Evolutionary conservation across 73 alveolate species (phyloP).

Genomic region (Tetrahymena malaccensis): DNA sequence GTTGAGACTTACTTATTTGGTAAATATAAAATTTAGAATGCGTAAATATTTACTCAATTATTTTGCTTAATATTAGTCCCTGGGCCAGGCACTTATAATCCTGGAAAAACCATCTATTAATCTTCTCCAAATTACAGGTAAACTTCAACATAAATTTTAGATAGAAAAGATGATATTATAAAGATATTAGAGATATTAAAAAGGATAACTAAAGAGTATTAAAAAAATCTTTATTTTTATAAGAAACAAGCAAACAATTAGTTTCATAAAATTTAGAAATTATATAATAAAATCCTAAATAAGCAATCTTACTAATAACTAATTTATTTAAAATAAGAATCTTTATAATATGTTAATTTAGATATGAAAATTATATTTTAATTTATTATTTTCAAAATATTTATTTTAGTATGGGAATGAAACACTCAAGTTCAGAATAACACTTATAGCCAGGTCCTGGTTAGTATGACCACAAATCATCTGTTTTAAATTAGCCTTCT

Average conservation of each 20-base stretch:
- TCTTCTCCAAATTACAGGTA: background rate
- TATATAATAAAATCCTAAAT: too few species aligned
- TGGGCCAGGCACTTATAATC: background rate
- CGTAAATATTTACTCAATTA: too few species aligned
- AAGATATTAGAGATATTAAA: too few species aligned
- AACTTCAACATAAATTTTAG: background rate
- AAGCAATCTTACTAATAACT: too few species aligned
- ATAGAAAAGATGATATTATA: too few species aligned
- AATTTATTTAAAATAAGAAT: too few species aligned
- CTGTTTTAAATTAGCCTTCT: background rate
- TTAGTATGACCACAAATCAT: background rate
- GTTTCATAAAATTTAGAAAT: too few species aligned
- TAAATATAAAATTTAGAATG: background rate
- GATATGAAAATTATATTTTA: background rate
- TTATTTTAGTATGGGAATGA: background rate
- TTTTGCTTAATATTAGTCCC: background rate
- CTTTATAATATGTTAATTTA: too few species aligned
- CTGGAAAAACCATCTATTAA: background rate
- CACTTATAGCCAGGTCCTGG: background rate
- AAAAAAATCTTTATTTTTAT: too few species aligned
- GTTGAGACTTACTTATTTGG: background rate
- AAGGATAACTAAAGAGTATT: too few species aligned
- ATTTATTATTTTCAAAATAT: background rate
- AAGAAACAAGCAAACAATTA: too few species aligned
- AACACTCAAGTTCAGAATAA: background rate